Evolutionary conservation across 495 filamentous ascomycete genomes (phyloP).

Genomic region (Amorphotheca resinae): DNA sequence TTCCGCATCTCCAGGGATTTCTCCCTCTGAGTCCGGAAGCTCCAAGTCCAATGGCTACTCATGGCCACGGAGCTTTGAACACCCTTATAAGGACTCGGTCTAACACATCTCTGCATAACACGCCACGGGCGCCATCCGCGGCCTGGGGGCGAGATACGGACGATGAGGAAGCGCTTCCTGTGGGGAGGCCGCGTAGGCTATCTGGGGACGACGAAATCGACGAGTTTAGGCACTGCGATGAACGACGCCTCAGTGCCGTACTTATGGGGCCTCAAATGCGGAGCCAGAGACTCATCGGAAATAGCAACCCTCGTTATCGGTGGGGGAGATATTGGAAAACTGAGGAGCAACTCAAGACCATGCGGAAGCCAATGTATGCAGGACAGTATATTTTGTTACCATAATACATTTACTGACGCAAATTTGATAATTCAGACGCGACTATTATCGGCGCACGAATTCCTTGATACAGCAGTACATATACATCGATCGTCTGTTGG

Average conservation of each 20-base stretch:
- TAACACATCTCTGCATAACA: constrained; percentile 8
- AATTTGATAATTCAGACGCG: constrained; percentile 30
- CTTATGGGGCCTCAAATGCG: constrained; percentile 60
- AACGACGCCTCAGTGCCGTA: constrained; percentile 37
- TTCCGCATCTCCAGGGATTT: constrained; percentile 13
- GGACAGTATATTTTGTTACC: not conserved
- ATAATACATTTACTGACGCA: constrained; percentile 4
- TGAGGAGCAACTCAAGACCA: constrained; percentile 46
- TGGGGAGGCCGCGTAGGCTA: constrained; percentile 2
- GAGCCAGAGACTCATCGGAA: constrained; percentile 66
- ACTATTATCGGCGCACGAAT: constrained; percentile 81
- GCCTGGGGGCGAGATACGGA: constrained; percentile 5
- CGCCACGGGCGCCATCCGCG: constrained; percentile 8
- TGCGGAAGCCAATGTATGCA: constrained; percentile 50
- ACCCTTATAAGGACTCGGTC: constrained; percentile 28
- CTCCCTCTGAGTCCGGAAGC: constrained; percentile 14
- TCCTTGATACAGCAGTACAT: constrained; percentile 73
- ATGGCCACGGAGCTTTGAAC: constrained; percentile 24
- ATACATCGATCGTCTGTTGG: constrained; percentile 83
- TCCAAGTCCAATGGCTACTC: constrained; percentile 20
- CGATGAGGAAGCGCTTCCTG: constrained; percentile 6
- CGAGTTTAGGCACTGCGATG: constrained; percentile 25
- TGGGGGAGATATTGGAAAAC: constrained; percentile 69
- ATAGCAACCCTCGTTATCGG: constrained; percentile 58
- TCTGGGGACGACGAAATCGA: constrained; percentile 11